phyloP scores from a whole-genome alignment of 441 rosid genomes.

The Mallotus repandus region DNA sequence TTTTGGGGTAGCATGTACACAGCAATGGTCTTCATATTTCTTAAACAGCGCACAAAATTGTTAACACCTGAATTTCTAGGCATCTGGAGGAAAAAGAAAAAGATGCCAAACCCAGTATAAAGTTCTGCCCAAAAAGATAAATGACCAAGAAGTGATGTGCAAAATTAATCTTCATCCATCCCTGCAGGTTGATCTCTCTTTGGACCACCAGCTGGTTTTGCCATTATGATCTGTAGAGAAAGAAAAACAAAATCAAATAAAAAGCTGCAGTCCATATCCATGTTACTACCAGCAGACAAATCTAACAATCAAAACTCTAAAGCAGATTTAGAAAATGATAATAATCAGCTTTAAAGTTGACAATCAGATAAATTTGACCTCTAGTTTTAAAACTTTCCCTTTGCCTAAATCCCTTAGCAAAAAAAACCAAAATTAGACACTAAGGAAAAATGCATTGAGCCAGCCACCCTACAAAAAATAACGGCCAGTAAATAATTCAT shows the following conservation, averaged over 20 bases:
- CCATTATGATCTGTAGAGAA: constrained; percentile 88
- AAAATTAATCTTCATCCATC: constrained; percentile 76
- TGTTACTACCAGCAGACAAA: neutral
- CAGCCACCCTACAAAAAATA: no score
- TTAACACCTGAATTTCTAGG: constrained; percentile 14
- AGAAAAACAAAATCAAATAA: constrained; percentile 3
- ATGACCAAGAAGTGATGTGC: constrained; percentile 6
- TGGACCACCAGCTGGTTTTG: constrained; percentile 99
- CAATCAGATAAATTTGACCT: neutral
- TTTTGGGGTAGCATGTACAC: constrained; percentile 21
- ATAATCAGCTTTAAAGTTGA: neutral
- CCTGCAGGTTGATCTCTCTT: constrained; percentile 82
- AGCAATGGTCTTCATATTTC: no score
- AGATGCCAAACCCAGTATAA: constrained; percentile 12
- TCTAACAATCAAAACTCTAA: neutral
- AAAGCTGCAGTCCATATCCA: neutral
- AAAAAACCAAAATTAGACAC: neutral
- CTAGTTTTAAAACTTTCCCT: neutral
- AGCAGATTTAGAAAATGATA: neutral
- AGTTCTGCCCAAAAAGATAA: constrained; percentile 9
- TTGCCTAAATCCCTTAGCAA: neutral
- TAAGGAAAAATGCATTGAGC: neutral
- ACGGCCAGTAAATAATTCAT: neutral
- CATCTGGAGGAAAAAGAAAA: constrained; percentile 13
- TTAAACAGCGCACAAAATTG: constrained; percentile 23